A percentile compares a stretch with the other conserved stretches of the same genome.
These are phyloP conservation scores for Chaetomiaceae sp. DNA, from an alignment of 2,329 filamentous ascomycete genomes.

Conservation along the genomic window DNA sequence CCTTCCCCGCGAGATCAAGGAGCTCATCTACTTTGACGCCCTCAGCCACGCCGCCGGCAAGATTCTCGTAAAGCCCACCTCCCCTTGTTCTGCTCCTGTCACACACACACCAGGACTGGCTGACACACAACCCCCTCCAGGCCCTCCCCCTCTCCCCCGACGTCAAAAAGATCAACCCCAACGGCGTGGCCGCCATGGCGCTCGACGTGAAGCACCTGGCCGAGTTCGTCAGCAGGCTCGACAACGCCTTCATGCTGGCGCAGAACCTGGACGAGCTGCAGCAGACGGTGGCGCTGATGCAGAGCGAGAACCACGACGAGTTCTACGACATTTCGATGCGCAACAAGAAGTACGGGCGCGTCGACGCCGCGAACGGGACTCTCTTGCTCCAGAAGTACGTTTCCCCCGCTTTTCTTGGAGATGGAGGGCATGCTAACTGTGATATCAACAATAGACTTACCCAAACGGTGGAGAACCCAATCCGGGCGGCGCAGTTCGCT, in stretches of 20 bases:
- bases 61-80: conserved; percentile 59
- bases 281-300: conserved; percentile 86
- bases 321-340: conserved; percentile 89
- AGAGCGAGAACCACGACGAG: conserved; percentile 86
- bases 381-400: conserved; percentile 83
- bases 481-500: conserved; percentile 60
- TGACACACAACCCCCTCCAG: conserved; percentile 33
- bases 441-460: conserved; percentile 44
- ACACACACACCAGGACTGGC: neutral
- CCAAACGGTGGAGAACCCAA: conserved; percentile 54
- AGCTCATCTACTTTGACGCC: conserved; percentile 96
- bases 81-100: conserved; percentile 12
- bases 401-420: neutral
- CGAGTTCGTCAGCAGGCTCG: conserved; percentile 79
- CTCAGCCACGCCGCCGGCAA: conserved; percentile 84
- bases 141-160: conserved; percentile 71
- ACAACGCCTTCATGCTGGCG: conserved; percentile 77
- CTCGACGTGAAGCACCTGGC: conserved; percentile 81
- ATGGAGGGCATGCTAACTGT: neutral
- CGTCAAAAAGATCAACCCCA: conserved; percentile 81
- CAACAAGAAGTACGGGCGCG: conserved; percentile 90
- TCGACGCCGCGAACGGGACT: conserved; percentile 86
- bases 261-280: conserved; percentile 89
- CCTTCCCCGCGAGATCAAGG: conserved; percentile 92
- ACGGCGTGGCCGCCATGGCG: conserved; percentile 75